These are phyloP conservation scores for Lecanicillium sp. DNA, from an alignment of 2,329 filamentous ascomycete species.

Conservation along the genomic window DNA sequence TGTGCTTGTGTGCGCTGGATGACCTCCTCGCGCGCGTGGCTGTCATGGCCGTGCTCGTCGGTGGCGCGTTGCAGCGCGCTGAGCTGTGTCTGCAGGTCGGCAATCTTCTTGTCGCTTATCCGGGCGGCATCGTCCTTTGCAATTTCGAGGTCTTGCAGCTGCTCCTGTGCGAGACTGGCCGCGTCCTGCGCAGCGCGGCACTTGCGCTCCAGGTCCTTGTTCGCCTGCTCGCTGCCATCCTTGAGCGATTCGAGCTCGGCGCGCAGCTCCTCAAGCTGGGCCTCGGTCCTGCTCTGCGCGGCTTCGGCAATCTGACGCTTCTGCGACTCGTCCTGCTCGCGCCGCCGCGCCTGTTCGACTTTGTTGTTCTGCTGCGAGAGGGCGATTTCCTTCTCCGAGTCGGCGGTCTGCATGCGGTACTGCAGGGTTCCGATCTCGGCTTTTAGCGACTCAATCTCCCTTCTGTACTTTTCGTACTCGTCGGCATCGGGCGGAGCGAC, in stretches of 20 bases:
- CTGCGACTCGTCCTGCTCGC: conserved; percentile 81
- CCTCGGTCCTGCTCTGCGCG: conserved; percentile 43
- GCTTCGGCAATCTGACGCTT: conserved; percentile 54
- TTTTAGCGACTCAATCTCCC: conserved; percentile 69
- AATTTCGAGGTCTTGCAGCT: conserved; percentile 64
- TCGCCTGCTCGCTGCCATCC: conserved; percentile 46
- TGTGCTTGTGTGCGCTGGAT: conserved; percentile 59
- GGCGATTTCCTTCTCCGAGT: conserved; percentile 80
- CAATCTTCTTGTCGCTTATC: conserved; percentile 47
- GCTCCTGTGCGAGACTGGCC: conserved; percentile 68
- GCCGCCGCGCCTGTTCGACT: conserved; percentile 69
- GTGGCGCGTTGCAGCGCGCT: conserved; percentile 40
- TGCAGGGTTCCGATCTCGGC: conserved; percentile 82
- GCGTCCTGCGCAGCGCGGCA: conserved; percentile 68
- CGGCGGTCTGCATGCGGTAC: conserved; percentile 80
- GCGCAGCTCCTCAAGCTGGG: conserved; percentile 44
- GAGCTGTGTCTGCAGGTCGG: conserved; percentile 49
- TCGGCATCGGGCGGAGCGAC: conserved; percentile 53
- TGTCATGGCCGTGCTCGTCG: conserved; percentile 55
- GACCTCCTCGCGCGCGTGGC: conserved; percentile 47
- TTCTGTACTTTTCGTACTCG: conserved; percentile 52
- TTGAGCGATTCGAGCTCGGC: conserved; percentile 48
- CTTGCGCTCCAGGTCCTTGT: conserved; percentile 61
- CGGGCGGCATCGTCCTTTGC: conserved; percentile 66
- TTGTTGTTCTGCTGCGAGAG: conserved; percentile 77